These are phyloP conservation scores for Nicotiana sylvestris DNA, from an alignment of 257 asterid species.

Conservation along the genomic window DNA sequence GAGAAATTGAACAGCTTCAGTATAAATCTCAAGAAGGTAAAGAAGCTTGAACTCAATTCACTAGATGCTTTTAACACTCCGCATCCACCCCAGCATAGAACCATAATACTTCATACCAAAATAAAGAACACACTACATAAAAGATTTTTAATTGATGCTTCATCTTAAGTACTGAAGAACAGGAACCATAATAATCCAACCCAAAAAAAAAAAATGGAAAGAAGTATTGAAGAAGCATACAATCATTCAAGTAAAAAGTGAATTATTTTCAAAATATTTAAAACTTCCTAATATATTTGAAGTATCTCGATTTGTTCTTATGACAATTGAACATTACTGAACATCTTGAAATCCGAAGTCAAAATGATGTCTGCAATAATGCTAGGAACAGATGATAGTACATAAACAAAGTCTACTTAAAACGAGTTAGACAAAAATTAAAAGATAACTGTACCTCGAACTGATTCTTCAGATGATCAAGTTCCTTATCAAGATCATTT, in stretches of 20 bases:
- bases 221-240: background rate
- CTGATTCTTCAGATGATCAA: slow-evolving; percentile 77
- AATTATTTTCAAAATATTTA: background rate
- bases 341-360: background rate
- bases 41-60: background rate
- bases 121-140: background rate
- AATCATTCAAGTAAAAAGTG: background rate
- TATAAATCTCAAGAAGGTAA: background rate
- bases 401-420: background rate
- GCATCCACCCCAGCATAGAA: background rate
- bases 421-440: background rate
- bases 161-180: background rate
- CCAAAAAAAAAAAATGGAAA: background rate
- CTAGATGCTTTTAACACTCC: background rate
- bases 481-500: slow-evolving; percentile 90
- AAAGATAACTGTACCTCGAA: slow-evolving; percentile 50
- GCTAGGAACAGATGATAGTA: background rate
- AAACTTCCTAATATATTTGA: background rate
- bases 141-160: background rate
- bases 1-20: background rate
- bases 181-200: background rate
- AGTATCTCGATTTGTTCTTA: background rate
- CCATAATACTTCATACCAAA: background rate
- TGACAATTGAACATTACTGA: background rate
- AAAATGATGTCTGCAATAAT: background rate